Percentiles rank a stretch among this genome's conserved stretches.
phyloP scores from a whole-genome alignment of 108 stramenopile genomes.

The Chaetoceros tenuissimus region DNA sequence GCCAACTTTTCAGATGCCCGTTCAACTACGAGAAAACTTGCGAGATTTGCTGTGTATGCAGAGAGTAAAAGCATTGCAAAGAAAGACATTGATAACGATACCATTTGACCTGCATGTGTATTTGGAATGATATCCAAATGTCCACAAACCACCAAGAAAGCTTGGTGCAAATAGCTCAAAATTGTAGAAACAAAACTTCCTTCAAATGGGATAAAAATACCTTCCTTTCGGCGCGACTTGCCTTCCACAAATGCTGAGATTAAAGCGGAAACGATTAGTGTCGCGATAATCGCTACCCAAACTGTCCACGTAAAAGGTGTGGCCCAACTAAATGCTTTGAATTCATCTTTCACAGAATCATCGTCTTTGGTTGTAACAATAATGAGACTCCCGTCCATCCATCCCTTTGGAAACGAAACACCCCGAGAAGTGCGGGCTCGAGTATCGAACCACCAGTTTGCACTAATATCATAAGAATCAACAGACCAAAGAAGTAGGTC shows the following conservation, averaged over 20 bases:
- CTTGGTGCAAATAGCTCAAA: no score
- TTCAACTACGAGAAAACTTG: conserved; percentile 14
- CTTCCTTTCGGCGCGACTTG: neutral
- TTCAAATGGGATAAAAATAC: conserved; percentile 6
- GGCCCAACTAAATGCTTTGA: no score
- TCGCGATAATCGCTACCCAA: conserved; percentile 14
- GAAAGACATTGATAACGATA: conserved; percentile 10
- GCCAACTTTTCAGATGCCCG: neutral
- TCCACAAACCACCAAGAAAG: conserved; percentile 15
- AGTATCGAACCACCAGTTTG: conserved; percentile 5
- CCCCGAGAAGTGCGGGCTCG: conserved; percentile 8
- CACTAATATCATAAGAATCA: conserved; percentile 13
- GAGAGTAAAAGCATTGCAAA: conserved; percentile 24
- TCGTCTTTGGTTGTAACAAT: conserved; percentile 1
- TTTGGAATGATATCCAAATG: conserved; percentile 16
- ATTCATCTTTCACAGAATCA: no score
- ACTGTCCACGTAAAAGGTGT: conserved; percentile 17
- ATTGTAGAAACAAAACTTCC: no score
- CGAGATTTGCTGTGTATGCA: no score
- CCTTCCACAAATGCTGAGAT: conserved; percentile 11
- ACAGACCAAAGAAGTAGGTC: conserved; percentile 18
- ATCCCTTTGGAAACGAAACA: conserved; percentile 19
- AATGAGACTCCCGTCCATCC: conserved; percentile 12
- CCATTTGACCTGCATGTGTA: conserved; percentile 2
- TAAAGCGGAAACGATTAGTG: conserved; percentile 13